phyloP scores from a whole-genome alignment of 192 early-diverging fungal genomes.

The Coemansia umbellata region DNA sequence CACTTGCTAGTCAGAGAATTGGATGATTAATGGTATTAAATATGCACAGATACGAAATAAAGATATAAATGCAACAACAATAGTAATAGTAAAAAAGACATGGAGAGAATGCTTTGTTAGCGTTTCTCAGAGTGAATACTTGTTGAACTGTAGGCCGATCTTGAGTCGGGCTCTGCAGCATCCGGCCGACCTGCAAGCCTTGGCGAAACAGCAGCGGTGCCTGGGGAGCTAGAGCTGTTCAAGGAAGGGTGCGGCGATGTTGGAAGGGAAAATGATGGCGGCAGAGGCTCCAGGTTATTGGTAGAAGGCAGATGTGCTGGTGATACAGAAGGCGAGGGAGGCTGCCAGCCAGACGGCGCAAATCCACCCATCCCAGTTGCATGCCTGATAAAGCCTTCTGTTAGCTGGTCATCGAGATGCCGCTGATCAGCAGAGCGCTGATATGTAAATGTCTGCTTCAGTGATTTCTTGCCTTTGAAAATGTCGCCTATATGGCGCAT shows the following conservation, averaged over 20 bases:
- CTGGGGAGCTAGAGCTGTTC: background rate
- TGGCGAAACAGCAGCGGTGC: background rate
- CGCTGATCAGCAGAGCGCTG: constrained; percentile 15
- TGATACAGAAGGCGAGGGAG: constrained; percentile 19
- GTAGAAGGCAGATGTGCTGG: background rate
- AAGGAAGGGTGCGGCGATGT: background rate
- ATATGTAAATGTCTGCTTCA: constrained; percentile 5
- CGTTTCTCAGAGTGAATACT: background rate
- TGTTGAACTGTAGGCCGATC: background rate
- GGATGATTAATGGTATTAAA: background rate
- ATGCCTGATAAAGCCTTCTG: constrained; percentile 42
- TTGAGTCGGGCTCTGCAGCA: background rate
- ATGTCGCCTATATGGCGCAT: constrained; percentile 10
- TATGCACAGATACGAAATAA: no score
- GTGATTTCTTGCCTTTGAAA: constrained; percentile 11
- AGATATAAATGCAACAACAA: background rate
- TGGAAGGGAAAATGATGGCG: no score
- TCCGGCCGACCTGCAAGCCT: background rate
- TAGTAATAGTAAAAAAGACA: background rate
- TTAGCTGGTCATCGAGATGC: constrained; percentile 28
- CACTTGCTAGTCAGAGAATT: constrained; percentile 32
- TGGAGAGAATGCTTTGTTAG: background rate
- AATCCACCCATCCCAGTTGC: constrained; percentile 45
- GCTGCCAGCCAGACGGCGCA: constrained; percentile 27
- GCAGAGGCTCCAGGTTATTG: background rate